phyloP scores from a whole-genome alignment of 805 yeast genomes.

The Sugiyamaella smithiae region DNA sequence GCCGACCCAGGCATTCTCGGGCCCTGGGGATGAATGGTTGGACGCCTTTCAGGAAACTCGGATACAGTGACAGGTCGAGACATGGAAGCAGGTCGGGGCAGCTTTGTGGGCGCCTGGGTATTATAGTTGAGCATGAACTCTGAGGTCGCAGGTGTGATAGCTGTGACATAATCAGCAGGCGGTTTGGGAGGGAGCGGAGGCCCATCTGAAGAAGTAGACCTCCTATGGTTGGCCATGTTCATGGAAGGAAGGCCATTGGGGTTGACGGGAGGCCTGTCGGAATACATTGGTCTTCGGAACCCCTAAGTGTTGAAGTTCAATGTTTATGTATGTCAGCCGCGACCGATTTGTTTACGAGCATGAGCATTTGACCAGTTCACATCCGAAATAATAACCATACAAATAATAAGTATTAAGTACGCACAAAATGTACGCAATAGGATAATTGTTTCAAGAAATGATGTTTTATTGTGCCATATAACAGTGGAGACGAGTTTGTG shows the following conservation, averaged over 20 bases:
- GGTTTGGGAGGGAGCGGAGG: conserved; percentile 28
- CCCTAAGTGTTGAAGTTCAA: conserved; percentile 1
- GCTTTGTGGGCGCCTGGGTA: background rate
- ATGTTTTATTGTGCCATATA: too few species aligned
- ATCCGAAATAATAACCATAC: too few species aligned
- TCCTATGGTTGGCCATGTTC: background rate
- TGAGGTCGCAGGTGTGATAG: conserved; percentile 17
- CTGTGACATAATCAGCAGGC: conserved; percentile 15
- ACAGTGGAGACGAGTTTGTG: too few species aligned
- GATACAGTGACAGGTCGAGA: conserved; percentile 10
- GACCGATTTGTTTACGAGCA: background rate
- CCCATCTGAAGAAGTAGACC: background rate
- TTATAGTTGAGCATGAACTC: conserved; percentile 15
- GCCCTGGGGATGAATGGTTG: conserved; percentile 20
- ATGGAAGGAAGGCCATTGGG: conserved; percentile 1
- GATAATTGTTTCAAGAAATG: too few species aligned
- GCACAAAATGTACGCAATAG: too few species aligned
- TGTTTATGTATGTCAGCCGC: background rate
- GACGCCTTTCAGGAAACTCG: conserved; percentile 16
- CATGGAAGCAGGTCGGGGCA: too few species aligned
- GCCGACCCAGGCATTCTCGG: conserved; percentile 17
- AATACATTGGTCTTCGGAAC: background rate
- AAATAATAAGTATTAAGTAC: too few species aligned
- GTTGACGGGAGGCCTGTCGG: conserved; percentile 1
- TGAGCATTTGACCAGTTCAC: too few species aligned